phyloP scores from a whole-genome alignment of 495 filamentous ascomycete species.

The Tuber umbilicatum region DNA sequence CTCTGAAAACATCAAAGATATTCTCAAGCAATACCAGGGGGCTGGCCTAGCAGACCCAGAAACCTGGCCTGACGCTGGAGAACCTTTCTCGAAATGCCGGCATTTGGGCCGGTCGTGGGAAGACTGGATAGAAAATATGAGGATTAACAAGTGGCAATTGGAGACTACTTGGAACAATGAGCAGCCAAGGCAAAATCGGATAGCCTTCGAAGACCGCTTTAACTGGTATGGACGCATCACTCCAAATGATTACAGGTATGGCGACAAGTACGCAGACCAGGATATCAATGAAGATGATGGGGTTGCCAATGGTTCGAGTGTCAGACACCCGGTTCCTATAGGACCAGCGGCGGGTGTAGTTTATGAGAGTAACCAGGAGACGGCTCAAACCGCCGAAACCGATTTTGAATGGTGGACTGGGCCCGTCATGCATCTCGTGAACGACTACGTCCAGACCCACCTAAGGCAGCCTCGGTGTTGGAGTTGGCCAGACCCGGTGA shows the following conservation, averaged over 20 bases:
- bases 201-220: neutral
- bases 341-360: neutral
- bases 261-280: slow-evolving; percentile 1
- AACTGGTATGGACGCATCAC: slow-evolving; percentile 5
- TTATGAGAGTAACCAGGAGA: neutral
- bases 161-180: neutral
- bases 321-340: neutral
- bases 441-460: neutral
- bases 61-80: neutral
- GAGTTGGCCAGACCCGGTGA: neutral
- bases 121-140: neutral
- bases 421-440: neutral
- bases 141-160: neutral
- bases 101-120: neutral
- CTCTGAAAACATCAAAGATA: neutral
- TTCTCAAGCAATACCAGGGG: neutral
- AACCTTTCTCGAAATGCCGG: neutral
- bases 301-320: fast-evolving
- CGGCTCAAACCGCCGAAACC: fast-evolving
- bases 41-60: neutral
- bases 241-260: neutral
- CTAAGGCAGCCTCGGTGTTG: neutral
- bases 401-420: neutral
- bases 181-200: neutral
- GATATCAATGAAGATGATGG: neutral